Conservation (phyloP, 2,329 filamentous ascomycete species). For the Diplocarpon mali region DNA sequence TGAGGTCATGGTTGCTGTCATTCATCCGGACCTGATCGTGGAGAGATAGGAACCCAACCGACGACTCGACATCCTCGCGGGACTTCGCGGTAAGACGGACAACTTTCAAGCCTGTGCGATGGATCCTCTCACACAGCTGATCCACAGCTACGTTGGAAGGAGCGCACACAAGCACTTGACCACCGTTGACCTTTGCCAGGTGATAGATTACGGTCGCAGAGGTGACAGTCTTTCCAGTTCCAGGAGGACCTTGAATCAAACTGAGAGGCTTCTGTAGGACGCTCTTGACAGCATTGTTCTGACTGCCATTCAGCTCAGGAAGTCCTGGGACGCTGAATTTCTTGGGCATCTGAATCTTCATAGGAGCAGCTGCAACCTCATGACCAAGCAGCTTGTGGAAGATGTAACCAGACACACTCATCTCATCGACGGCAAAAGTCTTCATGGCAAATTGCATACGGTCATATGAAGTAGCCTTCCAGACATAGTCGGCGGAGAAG, state of each 20-base stretch:
- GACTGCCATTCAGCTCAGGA: constrained; percentile 88
- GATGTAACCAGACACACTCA: constrained; percentile 97
- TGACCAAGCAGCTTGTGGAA: constrained; percentile 95
- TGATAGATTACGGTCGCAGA: constrained; percentile 99
- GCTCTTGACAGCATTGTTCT: constrained; percentile 92
- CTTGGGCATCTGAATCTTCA: constrained; percentile 92
- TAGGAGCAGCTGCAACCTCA: constrained; percentile 84
- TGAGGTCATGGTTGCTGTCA: constrained; percentile 86
- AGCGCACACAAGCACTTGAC: constrained; percentile 90
- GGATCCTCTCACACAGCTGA: constrained; percentile 93
- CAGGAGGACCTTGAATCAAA: constrained; percentile 91
- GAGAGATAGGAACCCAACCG: constrained; percentile 86
- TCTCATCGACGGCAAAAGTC: constrained; percentile 93
- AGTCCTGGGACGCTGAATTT: constrained; percentile 94
- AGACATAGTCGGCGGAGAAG: constrained; percentile 97
- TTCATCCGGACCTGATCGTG: constrained; percentile 98
- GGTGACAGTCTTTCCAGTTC: constrained; percentile 96
- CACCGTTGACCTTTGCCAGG: constrained; percentile 85
- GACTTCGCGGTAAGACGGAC: constrained; percentile 98
- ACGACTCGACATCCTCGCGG: constrained; percentile 96
- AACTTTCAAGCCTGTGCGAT: constrained; percentile 88
- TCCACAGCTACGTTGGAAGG: constrained; percentile 98
- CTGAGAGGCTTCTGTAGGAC: constrained; percentile 89
- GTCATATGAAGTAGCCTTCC: constrained; percentile 98
- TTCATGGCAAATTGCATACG: constrained; percentile 99